These are phyloP conservation scores for Knufia fluminis DNA, from an alignment of 2,329 filamentous ascomycete genomes.

Conservation along the genomic window DNA sequence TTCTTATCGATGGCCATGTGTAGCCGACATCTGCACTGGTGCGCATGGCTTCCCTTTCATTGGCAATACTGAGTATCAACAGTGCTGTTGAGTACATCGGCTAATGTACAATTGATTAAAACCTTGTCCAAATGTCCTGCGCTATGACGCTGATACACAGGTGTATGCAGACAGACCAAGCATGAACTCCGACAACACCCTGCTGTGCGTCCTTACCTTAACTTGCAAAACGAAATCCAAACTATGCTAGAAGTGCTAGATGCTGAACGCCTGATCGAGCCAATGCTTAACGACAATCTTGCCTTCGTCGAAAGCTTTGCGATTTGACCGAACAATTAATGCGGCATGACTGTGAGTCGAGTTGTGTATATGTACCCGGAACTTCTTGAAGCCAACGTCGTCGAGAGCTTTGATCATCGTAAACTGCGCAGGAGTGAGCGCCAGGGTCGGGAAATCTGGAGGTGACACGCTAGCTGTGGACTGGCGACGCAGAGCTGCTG, in stretches of 20 bases:
- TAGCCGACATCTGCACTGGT: too few species aligned
- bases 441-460: constrained; percentile 58
- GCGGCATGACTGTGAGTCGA: constrained; percentile 77
- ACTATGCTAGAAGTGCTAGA: constrained; percentile 31
- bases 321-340: constrained; percentile 66
- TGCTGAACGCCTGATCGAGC: constrained; percentile 63
- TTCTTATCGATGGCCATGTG: background rate
- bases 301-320: constrained; percentile 67
- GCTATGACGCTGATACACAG: too few species aligned
- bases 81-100: too few species aligned
- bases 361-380: constrained; percentile 48
- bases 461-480: constrained; percentile 24
- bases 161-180: background rate
- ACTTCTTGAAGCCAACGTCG: constrained; percentile 49
- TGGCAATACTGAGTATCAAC: too few species aligned
- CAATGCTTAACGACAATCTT: constrained; percentile 71
- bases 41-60: too few species aligned
- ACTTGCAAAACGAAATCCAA: background rate
- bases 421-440: constrained; percentile 71
- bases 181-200: constrained; percentile 4
- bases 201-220: background rate
- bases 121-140: too few species aligned
- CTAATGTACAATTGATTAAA: too few species aligned
- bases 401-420: constrained; percentile 73
- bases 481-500: constrained; percentile 24